Percentiles rank a stretch among this genome's conserved stretches.
Conservation (phyloP, 2,329 filamentous ascomycete species). For the Apiospora malaysiana region DNA sequence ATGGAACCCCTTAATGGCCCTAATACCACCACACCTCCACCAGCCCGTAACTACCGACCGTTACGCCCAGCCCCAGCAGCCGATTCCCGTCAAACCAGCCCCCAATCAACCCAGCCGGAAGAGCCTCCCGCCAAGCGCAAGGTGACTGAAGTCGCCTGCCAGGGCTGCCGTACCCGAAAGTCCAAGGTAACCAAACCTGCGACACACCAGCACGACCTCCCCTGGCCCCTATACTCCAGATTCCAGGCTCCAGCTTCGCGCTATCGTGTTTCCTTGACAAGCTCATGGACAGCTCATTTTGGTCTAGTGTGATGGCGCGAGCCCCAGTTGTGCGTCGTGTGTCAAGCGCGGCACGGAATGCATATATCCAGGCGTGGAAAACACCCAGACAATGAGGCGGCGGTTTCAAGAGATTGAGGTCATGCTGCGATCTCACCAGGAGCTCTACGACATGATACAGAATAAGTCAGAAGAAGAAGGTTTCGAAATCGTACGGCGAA, state of each 20-base stretch:
- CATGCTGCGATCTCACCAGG: background rate
- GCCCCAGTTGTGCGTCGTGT: background rate
- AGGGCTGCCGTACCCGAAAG: background rate
- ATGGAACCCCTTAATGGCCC: background rate
- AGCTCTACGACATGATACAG: background rate
- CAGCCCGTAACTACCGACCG: background rate
- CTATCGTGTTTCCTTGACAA: background rate
- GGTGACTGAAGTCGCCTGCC: background rate
- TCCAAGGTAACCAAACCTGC: background rate
- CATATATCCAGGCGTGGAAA: background rate
- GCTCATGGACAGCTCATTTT: background rate
- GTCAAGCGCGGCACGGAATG: conserved; percentile 12
- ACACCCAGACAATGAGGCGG: background rate
- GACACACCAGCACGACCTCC: background rate
- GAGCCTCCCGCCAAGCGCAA: background rate
- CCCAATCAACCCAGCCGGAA: background rate
- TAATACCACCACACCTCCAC: background rate
- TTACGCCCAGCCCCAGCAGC: background rate
- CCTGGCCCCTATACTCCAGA: too few species aligned
- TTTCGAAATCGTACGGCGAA: background rate
- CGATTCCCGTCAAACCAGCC: background rate
- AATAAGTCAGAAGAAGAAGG: background rate
- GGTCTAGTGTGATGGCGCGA: background rate
- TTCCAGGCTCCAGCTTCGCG: too few species aligned
- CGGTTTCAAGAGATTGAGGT: background rate